phyloP scores from a whole-genome alignment of 2,329 filamentous ascomycete genomes.

The Graphilbum ipis-grandicollis region DNA sequence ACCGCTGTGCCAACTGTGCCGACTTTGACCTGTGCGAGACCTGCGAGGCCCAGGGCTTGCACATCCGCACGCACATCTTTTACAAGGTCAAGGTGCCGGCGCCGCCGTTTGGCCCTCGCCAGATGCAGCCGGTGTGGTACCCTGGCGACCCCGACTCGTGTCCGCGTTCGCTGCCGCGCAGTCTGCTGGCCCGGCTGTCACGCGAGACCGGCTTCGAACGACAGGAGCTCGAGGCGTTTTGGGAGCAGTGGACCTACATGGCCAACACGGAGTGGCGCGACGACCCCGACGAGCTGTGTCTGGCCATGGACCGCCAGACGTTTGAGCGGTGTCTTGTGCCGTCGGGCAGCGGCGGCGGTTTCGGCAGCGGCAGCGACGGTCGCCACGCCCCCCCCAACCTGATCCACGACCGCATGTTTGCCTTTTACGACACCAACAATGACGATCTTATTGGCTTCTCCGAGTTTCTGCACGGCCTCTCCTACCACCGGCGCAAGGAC shows the following conservation, averaged over 20 bases:
- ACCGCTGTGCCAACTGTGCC: slow-evolving; percentile 86
- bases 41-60: slow-evolving; percentile 64
- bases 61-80: slow-evolving; percentile 85
- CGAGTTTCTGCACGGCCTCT: slow-evolving; percentile 75
- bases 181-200: slow-evolving; percentile 50
- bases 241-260: slow-evolving; percentile 93
- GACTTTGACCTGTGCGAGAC: slow-evolving; percentile 93
- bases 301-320: slow-evolving; percentile 81
- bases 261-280: slow-evolving; percentile 70
- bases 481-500: slow-evolving; percentile 35
- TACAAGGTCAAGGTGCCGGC: slow-evolving; percentile 89
- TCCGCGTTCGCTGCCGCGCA: slow-evolving; percentile 46
- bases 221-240: slow-evolving; percentile 79
- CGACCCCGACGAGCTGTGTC: slow-evolving; percentile 58
- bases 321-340: slow-evolving; percentile 86
- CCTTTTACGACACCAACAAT: slow-evolving; percentile 83
- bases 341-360: slow-evolving; percentile 62
- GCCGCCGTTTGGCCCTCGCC: slow-evolving; percentile 63
- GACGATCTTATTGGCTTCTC: slow-evolving; percentile 83
- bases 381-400: slow-evolving; percentile 68
- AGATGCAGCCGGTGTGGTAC: slow-evolving; percentile 73
- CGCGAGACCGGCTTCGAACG: slow-evolving; percentile 65
- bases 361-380: no score
- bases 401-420: slow-evolving; percentile 91
- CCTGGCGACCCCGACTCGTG: slow-evolving; percentile 67